These are phyloP conservation scores for Trametes gibbosa DNA, from an alignment of 768 basidiomycete species.

Conservation along the genomic window DNA sequence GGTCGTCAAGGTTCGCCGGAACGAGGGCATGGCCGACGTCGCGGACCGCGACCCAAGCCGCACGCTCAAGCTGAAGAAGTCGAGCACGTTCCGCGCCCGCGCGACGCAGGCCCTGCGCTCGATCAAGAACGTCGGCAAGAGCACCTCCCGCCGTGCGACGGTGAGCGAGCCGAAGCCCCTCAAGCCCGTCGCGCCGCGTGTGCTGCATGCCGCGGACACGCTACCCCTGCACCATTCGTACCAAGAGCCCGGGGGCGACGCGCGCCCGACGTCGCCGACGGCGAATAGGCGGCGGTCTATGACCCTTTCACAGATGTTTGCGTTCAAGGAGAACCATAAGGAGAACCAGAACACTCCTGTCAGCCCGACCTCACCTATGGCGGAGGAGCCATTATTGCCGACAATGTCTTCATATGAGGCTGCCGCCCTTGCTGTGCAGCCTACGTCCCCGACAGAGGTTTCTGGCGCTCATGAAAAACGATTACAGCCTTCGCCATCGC, in stretches of 20 bases:
- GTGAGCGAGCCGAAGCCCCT: conserved; percentile 5
- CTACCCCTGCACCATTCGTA: conserved; percentile 4
- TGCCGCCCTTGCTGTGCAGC: conserved; percentile 11
- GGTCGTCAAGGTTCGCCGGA: conserved; percentile 34
- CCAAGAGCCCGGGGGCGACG: conserved; percentile 3
- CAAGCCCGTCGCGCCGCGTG: not conserved
- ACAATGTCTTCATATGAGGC: conserved; percentile 14
- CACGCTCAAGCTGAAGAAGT: conserved; percentile 28
- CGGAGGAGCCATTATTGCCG: conserved; percentile 10
- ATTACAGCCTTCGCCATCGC: conserved; percentile 18
- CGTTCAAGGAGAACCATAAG: conserved; percentile 18
- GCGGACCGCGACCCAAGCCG: conserved; percentile 10
- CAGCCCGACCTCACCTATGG: conserved; percentile 11
- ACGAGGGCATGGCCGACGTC: conserved; percentile 29
- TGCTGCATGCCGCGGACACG: not conserved
- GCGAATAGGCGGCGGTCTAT: conserved; percentile 26
- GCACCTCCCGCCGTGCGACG: conserved; percentile 8
- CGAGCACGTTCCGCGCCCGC: conserved; percentile 34
- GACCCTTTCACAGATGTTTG: conserved; percentile 30
- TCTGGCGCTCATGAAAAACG: conserved; percentile 16
- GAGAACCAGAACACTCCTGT: not conserved
- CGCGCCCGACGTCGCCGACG: conserved; percentile 22
- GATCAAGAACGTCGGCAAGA: conserved; percentile 34
- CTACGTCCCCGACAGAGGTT: conserved; percentile 25
- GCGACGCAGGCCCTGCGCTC: conserved; percentile 35